Evolutionary conservation across 352 stramenopile genomes (phyloP).

Genomic region (Pythium sp.): DNA sequence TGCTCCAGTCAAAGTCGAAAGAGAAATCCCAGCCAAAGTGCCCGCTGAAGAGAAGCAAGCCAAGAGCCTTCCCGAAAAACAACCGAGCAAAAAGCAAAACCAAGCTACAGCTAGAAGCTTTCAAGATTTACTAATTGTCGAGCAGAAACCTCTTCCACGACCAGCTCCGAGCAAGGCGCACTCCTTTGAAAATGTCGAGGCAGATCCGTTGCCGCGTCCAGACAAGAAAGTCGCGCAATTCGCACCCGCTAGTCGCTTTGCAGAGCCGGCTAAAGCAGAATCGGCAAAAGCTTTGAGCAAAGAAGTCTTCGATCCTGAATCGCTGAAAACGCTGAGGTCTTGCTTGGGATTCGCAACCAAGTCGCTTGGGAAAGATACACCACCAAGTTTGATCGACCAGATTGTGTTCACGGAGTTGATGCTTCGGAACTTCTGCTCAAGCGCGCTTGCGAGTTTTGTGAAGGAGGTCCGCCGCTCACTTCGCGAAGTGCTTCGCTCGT

Average conservation of each 20-base stretch:
- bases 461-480: neutral
- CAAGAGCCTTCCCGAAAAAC: neutral
- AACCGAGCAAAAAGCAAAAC: neutral
- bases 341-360: neutral
- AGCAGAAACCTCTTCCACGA: neutral
- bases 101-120: neutral
- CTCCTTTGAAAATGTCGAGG: neutral
- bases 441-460: neutral
- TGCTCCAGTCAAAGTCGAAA: neutral
- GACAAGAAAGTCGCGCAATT: neutral
- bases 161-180: neutral
- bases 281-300: neutral
- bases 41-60: neutral
- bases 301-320: neutral
- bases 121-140: neutral
- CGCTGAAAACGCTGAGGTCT: neutral
- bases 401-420: constrained; percentile 26
- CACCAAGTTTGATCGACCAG: constrained; percentile 3
- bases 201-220: neutral
- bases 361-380: neutral
- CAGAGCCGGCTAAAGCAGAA: neutral
- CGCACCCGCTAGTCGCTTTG: neutral
- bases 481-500: constrained; percentile 8
- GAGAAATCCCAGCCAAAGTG: neutral
- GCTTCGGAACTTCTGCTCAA: constrained; percentile 18